Evolutionary conservation across 768 basidiomycete genomes (phyloP).

Genomic region (Psilocybe cubensis): DNA sequence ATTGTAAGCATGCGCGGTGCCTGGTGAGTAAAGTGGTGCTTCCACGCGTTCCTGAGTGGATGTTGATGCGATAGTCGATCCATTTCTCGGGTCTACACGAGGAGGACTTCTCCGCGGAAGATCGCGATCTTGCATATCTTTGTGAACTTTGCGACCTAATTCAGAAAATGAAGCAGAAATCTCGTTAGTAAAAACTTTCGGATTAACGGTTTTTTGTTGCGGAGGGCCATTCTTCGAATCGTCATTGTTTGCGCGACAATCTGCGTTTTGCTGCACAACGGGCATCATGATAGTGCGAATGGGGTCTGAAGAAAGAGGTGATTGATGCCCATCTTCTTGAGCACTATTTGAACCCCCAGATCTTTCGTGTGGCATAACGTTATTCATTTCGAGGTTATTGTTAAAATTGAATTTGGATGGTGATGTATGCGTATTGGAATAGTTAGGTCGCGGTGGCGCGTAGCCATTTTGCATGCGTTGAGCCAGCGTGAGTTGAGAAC

Average conservation of each 20-base stretch:
- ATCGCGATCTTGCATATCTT: slow-evolving; percentile 4
- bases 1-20: not conserved
- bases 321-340: slow-evolving; percentile 14
- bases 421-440: not conserved
- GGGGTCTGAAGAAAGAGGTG: slow-evolving; percentile 7
- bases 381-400: not conserved
- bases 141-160: slow-evolving; percentile 17
- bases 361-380: not conserved
- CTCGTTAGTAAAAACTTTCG: slow-evolving; percentile 28
- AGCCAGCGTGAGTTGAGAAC: not conserved
- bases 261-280: slow-evolving; percentile 20
- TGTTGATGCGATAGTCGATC: not conserved
- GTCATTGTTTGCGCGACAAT: slow-evolving; percentile 5
- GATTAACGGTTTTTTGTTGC: slow-evolving; percentile 1
- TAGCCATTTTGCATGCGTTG: not conserved
- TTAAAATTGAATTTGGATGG: not conserved
- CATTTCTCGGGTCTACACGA: not conserved
- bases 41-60: not conserved
- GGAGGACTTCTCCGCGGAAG: not conserved
- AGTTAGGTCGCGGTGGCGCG: not conserved
- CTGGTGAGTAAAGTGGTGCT: not conserved
- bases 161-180: slow-evolving; percentile 25
- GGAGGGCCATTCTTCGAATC: not conserved
- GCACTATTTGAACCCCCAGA: not conserved
- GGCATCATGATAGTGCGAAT: slow-evolving; percentile 20